Evolutionary conservation across 495 filamentous ascomycete species (phyloP).

Genomic region (Chaetomium tenue): DNA sequence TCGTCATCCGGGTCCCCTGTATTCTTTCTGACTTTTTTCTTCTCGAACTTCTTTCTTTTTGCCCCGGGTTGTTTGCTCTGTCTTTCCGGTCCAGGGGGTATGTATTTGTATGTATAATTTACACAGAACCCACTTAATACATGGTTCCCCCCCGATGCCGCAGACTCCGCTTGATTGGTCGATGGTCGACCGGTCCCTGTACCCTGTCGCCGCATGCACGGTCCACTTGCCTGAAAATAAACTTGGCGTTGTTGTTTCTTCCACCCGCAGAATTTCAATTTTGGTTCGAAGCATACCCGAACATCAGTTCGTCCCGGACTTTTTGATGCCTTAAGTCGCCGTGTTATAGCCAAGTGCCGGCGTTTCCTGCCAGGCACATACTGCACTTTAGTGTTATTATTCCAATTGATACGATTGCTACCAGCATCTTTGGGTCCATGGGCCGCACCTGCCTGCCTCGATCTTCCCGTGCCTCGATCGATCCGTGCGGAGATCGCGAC

Average conservation of each 20-base stretch:
- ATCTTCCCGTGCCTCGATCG: not conserved
- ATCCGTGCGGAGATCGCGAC: not conserved
- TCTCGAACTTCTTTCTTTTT: not conserved
- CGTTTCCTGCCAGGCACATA: conserved; percentile 24
- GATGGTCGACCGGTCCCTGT: not conserved
- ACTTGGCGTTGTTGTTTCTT: conserved; percentile 12
- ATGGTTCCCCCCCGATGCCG: too few relatives aligned
- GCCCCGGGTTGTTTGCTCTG: not conserved
- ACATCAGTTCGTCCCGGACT: conserved; percentile 34
- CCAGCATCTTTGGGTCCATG: not conserved
- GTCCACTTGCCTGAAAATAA: conserved; percentile 21
- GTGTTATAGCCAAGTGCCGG: conserved; percentile 38
- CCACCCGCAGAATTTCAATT: conserved; percentile 27
- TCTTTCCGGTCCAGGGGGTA: not conserved
- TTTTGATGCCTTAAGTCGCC: conserved; percentile 25
- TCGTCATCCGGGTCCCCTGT: too few relatives aligned
- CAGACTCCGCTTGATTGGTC: not conserved
- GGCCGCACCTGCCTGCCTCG: conserved; percentile 2
- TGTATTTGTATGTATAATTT: not conserved
- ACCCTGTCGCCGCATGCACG: conserved; percentile 9
- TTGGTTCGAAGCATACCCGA: conserved; percentile 26
- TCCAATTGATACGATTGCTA: not conserved
- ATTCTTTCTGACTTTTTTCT: not conserved
- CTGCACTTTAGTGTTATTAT: not conserved
- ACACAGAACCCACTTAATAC: too few relatives aligned